Evolutionary conservation across 768 basidiomycete genomes (phyloP), one percentile per base, ranked within the genome.

Genomic region (Pisolithus orientalis): DNA sequence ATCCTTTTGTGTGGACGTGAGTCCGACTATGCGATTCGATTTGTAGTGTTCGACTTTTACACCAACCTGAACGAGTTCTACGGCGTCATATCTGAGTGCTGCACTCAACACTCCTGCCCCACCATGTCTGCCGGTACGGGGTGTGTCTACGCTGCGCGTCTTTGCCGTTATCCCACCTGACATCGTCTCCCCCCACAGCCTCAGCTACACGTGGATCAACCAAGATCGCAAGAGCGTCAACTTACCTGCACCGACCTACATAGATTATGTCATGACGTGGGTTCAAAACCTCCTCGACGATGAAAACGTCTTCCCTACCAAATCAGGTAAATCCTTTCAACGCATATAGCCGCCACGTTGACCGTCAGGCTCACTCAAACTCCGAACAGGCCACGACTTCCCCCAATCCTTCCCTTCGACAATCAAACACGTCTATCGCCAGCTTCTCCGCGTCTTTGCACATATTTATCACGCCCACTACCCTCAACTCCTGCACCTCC

Each of bases 401-500:
- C 85, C 91, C 46, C 82, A 80, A 39, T 80, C 80, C 47, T 98
- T 98, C 75, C 92, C 95, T 1, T 81, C 87, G 9, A 94, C 93
- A 11, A 76, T 87, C 60, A 92, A 92, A 56, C 92, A 94, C 67
- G 86, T 98, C 62, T 98, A 97, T 71, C 90, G 94, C 31, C 94
- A 97, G 63, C 89, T 98, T 34, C 81, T 98, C 51, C 90, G 95
- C 45, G 89, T 98, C 58, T 97, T 97, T 65, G 94, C 95, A 9
- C 95, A 98, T 74, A 82, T 98, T 61, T 98, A 97, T 67, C 87
- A 97, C 66, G 89, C 91, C 8, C 95, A 98, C 64, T 98, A 94
- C 65, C 76, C 78, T 2, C 85, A 90, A 59, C 87, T 97, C 63
- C 80, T 98, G 24, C 93, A 98, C 64, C 80, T 98, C 25, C 90